Evolutionary conservation across 129 eudicot species (phyloP).

Genomic region (Cynara cardunculus): DNA sequence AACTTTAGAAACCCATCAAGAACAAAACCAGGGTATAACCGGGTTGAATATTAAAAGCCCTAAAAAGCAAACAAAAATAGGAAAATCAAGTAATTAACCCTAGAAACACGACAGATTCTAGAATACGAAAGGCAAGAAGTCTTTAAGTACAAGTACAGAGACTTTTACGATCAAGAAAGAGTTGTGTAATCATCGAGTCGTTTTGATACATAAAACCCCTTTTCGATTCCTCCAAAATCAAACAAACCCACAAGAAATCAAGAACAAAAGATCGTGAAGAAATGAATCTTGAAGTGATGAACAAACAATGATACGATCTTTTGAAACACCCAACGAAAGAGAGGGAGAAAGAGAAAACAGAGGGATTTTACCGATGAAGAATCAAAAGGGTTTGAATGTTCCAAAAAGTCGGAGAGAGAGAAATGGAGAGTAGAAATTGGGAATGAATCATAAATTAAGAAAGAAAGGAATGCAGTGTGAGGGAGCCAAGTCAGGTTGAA

Average conservation of each 20-base stretch:
- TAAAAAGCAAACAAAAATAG: slow-evolving; percentile 14
- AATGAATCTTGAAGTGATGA: slow-evolving; percentile 17
- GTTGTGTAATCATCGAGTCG: not conserved
- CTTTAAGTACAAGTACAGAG: slow-evolving; percentile 2
- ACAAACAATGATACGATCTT: slow-evolving; percentile 9
- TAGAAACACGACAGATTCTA: not conserved
- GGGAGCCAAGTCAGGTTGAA: slow-evolving; percentile 41
- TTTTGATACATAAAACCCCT: not conserved
- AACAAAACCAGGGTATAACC: not conserved
- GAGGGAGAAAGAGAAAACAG: not conserved
- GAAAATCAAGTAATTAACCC: slow-evolving; percentile 16
- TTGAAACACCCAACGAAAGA: slow-evolving; percentile 5
- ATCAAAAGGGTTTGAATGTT: slow-evolving; percentile 27
- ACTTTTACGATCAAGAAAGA: slow-evolving; percentile 16
- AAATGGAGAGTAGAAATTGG: slow-evolving; percentile 18
- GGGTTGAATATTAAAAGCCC: slow-evolving; percentile 3
- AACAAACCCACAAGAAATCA: slow-evolving; percentile 6
- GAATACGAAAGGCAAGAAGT: slow-evolving; percentile 7
- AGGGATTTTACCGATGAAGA: slow-evolving; percentile 21
- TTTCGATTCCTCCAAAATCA: not conserved
- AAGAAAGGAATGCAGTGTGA: slow-evolving; percentile 18
- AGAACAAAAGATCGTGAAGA: not conserved
- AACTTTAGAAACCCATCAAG: not conserved
- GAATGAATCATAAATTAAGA: slow-evolving; percentile 4
- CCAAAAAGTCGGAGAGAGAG: slow-evolving; percentile 18